A percentile compares a stretch with the other conserved stretches of the same genome.
These are phyloP conservation scores for Trypanosoma vivax DNA, from an alignment of 208 protist genomes.

Conservation along the genomic window DNA sequence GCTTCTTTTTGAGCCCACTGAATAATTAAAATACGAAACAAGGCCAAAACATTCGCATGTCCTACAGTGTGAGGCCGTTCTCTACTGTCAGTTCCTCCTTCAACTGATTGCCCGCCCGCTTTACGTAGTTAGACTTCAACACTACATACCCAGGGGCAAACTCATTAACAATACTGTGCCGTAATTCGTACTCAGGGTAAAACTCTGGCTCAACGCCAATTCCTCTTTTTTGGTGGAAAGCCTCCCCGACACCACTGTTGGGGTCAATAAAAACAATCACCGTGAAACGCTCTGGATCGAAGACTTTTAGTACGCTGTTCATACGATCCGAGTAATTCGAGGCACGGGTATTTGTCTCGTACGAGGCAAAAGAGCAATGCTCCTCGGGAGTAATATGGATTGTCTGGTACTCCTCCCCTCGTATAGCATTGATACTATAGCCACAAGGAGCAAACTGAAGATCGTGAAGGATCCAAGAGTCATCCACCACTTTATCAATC, in stretches of 20 bases:
- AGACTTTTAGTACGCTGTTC: conserved; percentile 59
- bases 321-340: conserved; percentile 60
- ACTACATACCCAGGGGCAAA: conserved; percentile 71
- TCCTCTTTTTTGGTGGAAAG: conserved; percentile 38
- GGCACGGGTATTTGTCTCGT: conserved; percentile 88
- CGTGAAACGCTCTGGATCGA: conserved; percentile 76
- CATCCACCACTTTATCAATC: conserved; percentile 67
- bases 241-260: conserved; percentile 62
- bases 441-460: conserved; percentile 92
- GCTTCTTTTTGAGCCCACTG: too few relatives aligned
- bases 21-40: too few relatives aligned
- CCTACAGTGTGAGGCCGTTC: too few relatives aligned
- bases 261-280: conserved; percentile 83
- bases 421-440: conserved; percentile 92
- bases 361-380: conserved; percentile 91
- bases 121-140: conserved; percentile 84
- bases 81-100: not conserved
- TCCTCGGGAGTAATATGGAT: conserved; percentile 94
- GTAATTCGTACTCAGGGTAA: conserved; percentile 60
- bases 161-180: conserved; percentile 73
- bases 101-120: conserved; percentile 15
- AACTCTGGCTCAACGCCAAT: conserved; percentile 82
- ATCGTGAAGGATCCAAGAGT: conserved; percentile 77
- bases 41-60: too few relatives aligned
- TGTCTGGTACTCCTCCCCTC: conserved; percentile 85